A percentile compares a stretch with the other conserved stretches of the same genome.
These are phyloP conservation scores for Penicillium sp. DNA, from an alignment of 2,329 filamentous ascomycete species.

Conservation along the genomic window DNA sequence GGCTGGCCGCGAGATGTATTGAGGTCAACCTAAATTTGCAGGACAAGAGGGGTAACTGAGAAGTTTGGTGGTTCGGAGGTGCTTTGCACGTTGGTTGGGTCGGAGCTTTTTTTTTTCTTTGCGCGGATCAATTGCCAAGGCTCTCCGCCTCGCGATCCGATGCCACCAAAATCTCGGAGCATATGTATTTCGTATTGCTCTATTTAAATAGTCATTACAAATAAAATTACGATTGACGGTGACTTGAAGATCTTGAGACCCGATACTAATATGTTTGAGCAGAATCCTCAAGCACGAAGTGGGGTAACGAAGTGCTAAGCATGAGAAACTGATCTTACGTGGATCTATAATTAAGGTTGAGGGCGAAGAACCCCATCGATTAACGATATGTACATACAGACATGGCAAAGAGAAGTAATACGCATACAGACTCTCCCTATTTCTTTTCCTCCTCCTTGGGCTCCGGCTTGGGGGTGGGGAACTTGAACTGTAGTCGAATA, in stretches of 20 bases:
- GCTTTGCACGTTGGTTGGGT: conserved; percentile 5
- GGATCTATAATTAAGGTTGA: not conserved
- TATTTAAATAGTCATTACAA: too few relatives aligned
- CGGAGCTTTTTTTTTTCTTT: conserved; percentile 17
- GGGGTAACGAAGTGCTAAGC: too few relatives aligned
- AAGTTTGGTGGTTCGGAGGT: not conserved
- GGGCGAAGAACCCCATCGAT: conserved; percentile 19
- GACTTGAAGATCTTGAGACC: too few relatives aligned
- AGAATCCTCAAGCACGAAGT: too few relatives aligned
- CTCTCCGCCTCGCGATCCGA: conserved; percentile 11
- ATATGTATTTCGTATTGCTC: not conserved
- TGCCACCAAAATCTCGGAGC: not conserved
- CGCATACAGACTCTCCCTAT: conserved; percentile 50
- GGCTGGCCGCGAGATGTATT: not conserved
- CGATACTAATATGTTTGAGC: too few relatives aligned
- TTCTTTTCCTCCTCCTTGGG: conserved; percentile 90
- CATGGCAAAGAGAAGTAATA: conserved; percentile 33
- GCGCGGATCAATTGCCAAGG: conserved; percentile 20
- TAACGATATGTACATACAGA: conserved; percentile 39
- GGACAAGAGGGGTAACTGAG: not conserved
- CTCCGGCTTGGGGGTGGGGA: conserved; percentile 93
- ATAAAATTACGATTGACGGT: too few relatives aligned
- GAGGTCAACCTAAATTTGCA: not conserved
- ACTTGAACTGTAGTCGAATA: conserved; percentile 63
- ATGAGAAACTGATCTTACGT: not conserved